phyloP scores from a whole-genome alignment of 768 basidiomycete species.

The Cubamyces lactineus region DNA sequence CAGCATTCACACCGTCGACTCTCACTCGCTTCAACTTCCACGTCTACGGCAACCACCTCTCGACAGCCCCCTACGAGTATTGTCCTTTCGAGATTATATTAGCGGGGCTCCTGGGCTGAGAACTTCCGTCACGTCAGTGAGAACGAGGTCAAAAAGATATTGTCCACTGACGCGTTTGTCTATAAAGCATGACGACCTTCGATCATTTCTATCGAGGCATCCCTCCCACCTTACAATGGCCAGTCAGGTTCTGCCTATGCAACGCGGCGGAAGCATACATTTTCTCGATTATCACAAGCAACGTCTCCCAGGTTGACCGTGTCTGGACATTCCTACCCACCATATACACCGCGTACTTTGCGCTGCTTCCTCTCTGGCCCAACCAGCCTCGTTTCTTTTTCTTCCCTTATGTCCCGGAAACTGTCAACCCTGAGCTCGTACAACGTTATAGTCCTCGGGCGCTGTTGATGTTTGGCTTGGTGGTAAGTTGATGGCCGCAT shows the following conservation, averaged over 20 bases:
- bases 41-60: constrained; percentile 6
- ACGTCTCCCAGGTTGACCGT: constrained; percentile 88
- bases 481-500: constrained; percentile 42
- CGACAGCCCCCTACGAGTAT: no score
- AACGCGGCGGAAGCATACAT: constrained; percentile 55
- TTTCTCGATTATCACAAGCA: constrained; percentile 67
- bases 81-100: no score
- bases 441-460: constrained; percentile 71
- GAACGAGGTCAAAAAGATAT: neutral
- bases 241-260: constrained; percentile 60
- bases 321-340: constrained; percentile 76
- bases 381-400: constrained; percentile 46
- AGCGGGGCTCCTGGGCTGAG: no score
- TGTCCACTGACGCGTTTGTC: neutral
- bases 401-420: constrained; percentile 58
- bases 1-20: neutral
- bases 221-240: constrained; percentile 48
- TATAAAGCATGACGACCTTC: constrained; percentile 20
- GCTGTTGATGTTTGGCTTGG: constrained; percentile 70
- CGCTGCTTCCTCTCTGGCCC: constrained; percentile 69
- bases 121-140: no score
- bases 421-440: constrained; percentile 37
- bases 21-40: neutral
- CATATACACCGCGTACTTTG: constrained; percentile 82
- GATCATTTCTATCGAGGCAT: constrained; percentile 24